These are phyloP conservation scores for Globisporangium heterothallicum DNA, from an alignment of 352 stramenopile species.

Conservation along the genomic window DNA sequence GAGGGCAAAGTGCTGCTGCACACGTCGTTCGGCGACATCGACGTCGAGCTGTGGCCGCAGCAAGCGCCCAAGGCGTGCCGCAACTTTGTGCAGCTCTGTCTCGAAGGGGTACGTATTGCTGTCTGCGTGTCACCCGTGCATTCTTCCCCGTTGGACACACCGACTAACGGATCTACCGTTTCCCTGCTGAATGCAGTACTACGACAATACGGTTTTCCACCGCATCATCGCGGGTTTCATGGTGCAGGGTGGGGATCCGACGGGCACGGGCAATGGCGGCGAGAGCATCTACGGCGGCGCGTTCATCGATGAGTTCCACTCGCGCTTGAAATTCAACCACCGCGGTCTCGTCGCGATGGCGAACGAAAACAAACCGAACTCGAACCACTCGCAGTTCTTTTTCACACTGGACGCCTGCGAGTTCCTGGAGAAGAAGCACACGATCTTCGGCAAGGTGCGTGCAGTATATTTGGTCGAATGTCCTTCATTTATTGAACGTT, in stretches of 20 bases:
- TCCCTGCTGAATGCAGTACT: slow-evolving; percentile 80
- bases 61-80: slow-evolving; percentile 93
- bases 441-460: slow-evolving; percentile 84
- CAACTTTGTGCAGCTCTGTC: slow-evolving; percentile 92
- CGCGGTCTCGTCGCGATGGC: slow-evolving; percentile 94
- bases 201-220: slow-evolving; percentile 95
- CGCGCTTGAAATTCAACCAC: slow-evolving; percentile 94
- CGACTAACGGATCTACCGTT: too few species aligned
- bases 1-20: slow-evolving; percentile 95
- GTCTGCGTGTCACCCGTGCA: too few species aligned
- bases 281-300: slow-evolving; percentile 68
- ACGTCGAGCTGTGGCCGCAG: slow-evolving; percentile 96
- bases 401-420: slow-evolving; percentile 94
- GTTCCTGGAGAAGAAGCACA: slow-evolving; percentile 95
- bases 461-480: not conserved
- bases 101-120: slow-evolving; percentile 52
- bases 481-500: not conserved
- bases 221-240: slow-evolving; percentile 94
- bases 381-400: slow-evolving; percentile 96
- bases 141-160: too few species aligned
- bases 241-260: slow-evolving; percentile 93
- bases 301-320: slow-evolving; percentile 93
- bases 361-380: slow-evolving; percentile 82
- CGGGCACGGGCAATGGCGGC: slow-evolving; percentile 76
- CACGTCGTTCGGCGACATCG: slow-evolving; percentile 95